Conservation (phyloP, 805 yeast species). For the Grigorovia jiainica region DNA sequence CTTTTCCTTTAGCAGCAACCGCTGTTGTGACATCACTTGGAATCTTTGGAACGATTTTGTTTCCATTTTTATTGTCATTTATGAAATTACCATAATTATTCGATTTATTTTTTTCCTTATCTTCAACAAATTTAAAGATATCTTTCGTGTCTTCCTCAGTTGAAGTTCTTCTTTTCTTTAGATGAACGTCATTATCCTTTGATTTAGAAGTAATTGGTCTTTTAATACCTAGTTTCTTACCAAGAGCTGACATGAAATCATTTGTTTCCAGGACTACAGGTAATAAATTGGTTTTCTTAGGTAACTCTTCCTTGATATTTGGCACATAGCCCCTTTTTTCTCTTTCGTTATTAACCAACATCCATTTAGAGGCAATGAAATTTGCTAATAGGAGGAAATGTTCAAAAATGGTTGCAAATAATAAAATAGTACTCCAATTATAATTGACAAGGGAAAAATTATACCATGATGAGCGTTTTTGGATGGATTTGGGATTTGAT, state of each 20-base stretch:
- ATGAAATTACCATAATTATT: background rate
- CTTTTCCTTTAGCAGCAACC: too few species aligned
- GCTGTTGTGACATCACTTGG: too few species aligned
- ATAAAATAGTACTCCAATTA: conserved; percentile 30
- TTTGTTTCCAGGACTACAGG: conserved; percentile 6
- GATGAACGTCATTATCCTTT: background rate
- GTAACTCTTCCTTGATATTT: background rate
- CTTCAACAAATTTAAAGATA: conserved; percentile 1
- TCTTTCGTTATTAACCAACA: conserved; percentile 1
- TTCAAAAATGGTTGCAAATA: conserved; percentile 28
- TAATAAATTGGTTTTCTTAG: conserved; percentile 6
- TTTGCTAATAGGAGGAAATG: conserved; percentile 13
- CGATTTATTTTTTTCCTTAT: background rate
- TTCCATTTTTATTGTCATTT: background rate
- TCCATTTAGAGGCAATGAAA: conserved; percentile 5
- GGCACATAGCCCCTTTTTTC: conserved; percentile 2
- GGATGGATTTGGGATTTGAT: conserved; percentile 10
- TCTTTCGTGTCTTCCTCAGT: conserved; percentile 1
- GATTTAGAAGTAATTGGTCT: background rate
- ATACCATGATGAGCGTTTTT: conserved; percentile 19
- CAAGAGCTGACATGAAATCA: conserved; percentile 5
- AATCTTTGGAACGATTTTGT: too few species aligned
- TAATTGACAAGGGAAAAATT: conserved; percentile 15
- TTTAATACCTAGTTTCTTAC: background rate
- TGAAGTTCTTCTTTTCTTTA: background rate